Evolutionary conservation across 257 asterid species (phyloP).

Genomic region (Henckelia pumila): DNA sequence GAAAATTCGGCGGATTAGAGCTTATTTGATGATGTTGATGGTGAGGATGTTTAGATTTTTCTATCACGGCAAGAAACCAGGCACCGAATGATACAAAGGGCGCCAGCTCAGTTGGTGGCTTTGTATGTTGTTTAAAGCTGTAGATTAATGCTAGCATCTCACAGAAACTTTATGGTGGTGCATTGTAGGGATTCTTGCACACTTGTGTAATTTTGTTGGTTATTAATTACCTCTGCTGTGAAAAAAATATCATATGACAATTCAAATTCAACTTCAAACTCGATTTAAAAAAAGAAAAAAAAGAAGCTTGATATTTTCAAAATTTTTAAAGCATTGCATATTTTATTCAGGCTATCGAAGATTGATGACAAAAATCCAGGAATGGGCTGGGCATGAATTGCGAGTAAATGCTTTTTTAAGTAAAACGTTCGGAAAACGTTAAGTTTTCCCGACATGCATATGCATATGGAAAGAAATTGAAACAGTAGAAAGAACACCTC

Average conservation of each 20-base stretch:
- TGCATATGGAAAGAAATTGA: background rate
- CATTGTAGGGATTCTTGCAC: background rate
- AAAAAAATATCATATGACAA: too few relatives aligned
- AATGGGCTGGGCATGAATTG: background rate
- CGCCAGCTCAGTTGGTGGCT: constrained; percentile 1
- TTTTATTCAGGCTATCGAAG: too few relatives aligned
- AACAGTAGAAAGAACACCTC: background rate
- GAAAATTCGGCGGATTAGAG: background rate
- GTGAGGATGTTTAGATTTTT: constrained; percentile 11
- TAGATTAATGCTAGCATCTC: background rate
- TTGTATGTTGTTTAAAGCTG: constrained; percentile 6
- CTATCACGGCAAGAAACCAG: constrained; percentile 19
- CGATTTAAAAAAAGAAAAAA: too few relatives aligned
- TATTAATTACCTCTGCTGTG: background rate
- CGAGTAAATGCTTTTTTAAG: too few relatives aligned
- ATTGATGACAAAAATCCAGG: too few relatives aligned
- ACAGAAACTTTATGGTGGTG: background rate
- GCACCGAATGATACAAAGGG: constrained; percentile 5
- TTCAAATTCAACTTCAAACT: background rate
- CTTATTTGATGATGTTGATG: constrained; percentile 3
- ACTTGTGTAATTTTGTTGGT: background rate
- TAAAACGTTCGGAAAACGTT: background rate
- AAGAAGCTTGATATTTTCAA: too few relatives aligned
- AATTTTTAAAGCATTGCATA: too few relatives aligned
- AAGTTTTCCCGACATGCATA: background rate